Conservation (phyloP, 2,329 filamentous ascomycete species). For the Sclerotinia subarctica region DNA sequence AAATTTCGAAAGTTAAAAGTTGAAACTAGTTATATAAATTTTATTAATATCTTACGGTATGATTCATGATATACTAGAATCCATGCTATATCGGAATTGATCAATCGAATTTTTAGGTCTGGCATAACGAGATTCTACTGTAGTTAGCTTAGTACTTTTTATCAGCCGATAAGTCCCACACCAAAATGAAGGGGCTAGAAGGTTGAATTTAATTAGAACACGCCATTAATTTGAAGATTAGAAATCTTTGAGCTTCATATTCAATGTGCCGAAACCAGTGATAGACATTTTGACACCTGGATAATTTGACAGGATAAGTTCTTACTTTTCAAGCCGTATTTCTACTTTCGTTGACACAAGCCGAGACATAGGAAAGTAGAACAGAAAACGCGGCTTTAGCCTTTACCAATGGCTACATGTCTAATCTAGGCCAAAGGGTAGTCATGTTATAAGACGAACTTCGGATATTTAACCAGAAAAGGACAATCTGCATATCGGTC, state of each 20-base stretch:
- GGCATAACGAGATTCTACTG: no score
- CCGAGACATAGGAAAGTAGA: not conserved
- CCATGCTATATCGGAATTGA: no score
- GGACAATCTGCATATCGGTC: not conserved
- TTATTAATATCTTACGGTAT: no score
- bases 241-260: not conserved
- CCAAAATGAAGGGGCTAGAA: slow-evolving; percentile 4
- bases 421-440: not conserved
- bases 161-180: not conserved
- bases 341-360: not conserved
- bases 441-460: not conserved
- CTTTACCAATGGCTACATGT: not conserved
- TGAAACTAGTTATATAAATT: no score
- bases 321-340: not conserved
- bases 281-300: not conserved
- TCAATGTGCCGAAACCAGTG: not conserved
- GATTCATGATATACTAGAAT: no score
- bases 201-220: not conserved
- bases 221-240: not conserved
- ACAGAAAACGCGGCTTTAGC: not conserved
- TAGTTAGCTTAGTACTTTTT: not conserved
- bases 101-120: no score
- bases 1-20: no score
- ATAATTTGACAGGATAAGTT: not conserved
- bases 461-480: not conserved